Base-by-base conservation (phyloP, 495 filamentous ascomycete species). In the Aspergillus affinis region DNA sequence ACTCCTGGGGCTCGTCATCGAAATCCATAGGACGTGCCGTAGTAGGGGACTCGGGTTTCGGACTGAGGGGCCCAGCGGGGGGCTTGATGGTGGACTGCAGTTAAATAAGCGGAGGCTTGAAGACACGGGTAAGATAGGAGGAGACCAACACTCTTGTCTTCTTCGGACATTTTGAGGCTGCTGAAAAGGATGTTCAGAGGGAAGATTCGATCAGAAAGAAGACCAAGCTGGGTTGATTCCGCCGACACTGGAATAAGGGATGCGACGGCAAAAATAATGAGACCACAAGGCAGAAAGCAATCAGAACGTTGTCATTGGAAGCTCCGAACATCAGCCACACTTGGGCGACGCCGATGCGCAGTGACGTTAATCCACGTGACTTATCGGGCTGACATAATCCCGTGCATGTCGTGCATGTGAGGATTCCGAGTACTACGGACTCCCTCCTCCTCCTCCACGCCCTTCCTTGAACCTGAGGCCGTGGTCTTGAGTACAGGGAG, bases 11-110 rank as follows among this genome's bases (percentile, higher is more conserved):
- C 63, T 94, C 91, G 81, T 95, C 92, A 65, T 94, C 90, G 78
- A 94, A 91, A 65, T 94, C 90, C 65, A 93, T 78, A 13, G 88
- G 87, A 63, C 88, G 84, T 45, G 88, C 91, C 23, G 92, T 96
- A 0, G 90, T 93, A 8, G 91, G 90, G 18, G 92, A 95, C 72
- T 96, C 91, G 48, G 91, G 81, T 29, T 75, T 75, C 18, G 69
- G 75, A 55, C 68, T 77, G 58, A 63, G 71, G 10, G 68, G 66
- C 19, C 57, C 69, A 51, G 67, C 62, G 41, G 66, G 60, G 32
- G 68, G 68, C 61, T 72, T 80, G 65, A 58, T 76, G 56, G 71
- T 61, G 54, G 71, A 69, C 63, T 66, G 51, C 50, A 26, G 29
- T 48, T 51, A 41, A 55, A 61, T 78, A 50, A 75, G 72, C 61